A percentile compares a stretch with the other conserved stretches of the same genome.
These are phyloP conservation scores for Ceratobasidium theobromae DNA, from an alignment of 1,284 basidiomycete species.

Conservation along the genomic window DNA sequence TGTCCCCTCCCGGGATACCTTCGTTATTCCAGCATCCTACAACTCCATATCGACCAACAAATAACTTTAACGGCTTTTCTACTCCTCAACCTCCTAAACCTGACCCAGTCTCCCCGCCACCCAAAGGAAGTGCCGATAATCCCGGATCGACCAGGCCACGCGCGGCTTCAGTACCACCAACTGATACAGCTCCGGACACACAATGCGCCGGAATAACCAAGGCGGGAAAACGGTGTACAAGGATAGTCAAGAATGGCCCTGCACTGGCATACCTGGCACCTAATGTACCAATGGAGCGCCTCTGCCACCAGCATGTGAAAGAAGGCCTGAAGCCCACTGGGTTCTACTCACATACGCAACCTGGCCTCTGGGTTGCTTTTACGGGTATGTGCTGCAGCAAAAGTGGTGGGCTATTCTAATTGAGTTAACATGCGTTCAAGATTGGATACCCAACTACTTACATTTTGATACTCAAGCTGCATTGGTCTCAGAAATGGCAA, in stretches of 20 bases:
- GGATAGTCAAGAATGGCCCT: slow-evolving; percentile 56
- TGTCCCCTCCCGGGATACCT: background rate
- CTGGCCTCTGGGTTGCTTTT: slow-evolving; percentile 57
- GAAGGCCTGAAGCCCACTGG: slow-evolving; percentile 56
- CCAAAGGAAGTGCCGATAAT: background rate
- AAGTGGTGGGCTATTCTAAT: background rate
- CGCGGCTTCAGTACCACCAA: slow-evolving; percentile 9
- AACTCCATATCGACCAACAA: background rate
- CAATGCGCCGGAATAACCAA: slow-evolving; percentile 70
- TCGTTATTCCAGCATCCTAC: background rate
- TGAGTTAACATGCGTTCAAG: slow-evolving; percentile 43
- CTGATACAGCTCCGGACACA: slow-evolving; percentile 32
- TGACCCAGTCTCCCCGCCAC: background rate
- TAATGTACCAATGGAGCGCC: slow-evolving; percentile 50
- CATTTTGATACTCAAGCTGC: slow-evolving; percentile 61
- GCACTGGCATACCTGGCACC: slow-evolving; percentile 45
- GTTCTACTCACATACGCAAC: slow-evolving; percentile 55
- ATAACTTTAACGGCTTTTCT: slow-evolving; percentile 10
- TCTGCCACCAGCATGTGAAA: slow-evolving; percentile 68
- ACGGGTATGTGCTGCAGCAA: slow-evolving; percentile 47
- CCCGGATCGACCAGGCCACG: background rate
- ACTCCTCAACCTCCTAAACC: slow-evolving; percentile 16
- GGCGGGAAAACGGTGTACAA: slow-evolving; percentile 60
- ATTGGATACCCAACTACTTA: slow-evolving; percentile 69
- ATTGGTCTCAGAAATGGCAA: slow-evolving; percentile 70